Evolutionary conservation across 768 basidiomycete species (phyloP), one percentile per base, ranked within the genome.

Genomic region (Thelephora aurantiotincta): DNA sequence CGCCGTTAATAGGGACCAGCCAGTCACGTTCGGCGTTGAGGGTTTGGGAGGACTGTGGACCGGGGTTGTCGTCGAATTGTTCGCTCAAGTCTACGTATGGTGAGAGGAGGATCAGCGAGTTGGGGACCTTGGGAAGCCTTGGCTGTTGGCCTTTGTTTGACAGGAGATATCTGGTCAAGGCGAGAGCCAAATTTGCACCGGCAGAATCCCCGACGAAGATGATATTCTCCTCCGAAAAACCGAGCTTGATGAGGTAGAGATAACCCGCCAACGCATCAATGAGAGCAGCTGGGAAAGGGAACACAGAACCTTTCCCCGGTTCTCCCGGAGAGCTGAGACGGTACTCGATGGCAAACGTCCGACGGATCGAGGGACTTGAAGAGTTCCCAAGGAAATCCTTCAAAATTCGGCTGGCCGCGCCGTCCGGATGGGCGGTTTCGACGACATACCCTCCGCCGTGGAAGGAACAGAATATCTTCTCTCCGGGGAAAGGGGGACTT

Each of bases 251-350:
- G n/a, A n/a, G n/a, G n/a, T n/a, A n/a, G n/a, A n/a, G n/a, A 60
- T 87, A 91, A 6, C 80, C 84, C 1, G 82, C 74, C 6, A 88
- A 62, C 2, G 76, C 78, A 56, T 91, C 86, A 12, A 90, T 63
- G 0, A 91, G 67, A 16, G 82, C 82, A 0, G 80, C 68, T 0
- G 87, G 87, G 66, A 89, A 90, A 6, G 82, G 73, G 50, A 78
- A 67, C 3, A 61, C 62, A 11, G 66, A 60, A n/a, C n/a, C n/a
- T n/a, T n/a, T n/a, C n/a, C n/a, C n/a, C n/a, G n/a, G n/a, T n/a
- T n/a, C n/a, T n/a, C 22, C 57, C 51, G 37, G 51, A 48, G 45
- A 45, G 35, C 76, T 74, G 38, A 81, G 71, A 5, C 85, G 78
- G 60, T 89, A 91, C 62, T 88, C 87, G 44, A 84, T 54, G 11